These are phyloP conservation scores for Ceriops tagal DNA, from an alignment of 345 rosid species.

Conservation along the genomic window DNA sequence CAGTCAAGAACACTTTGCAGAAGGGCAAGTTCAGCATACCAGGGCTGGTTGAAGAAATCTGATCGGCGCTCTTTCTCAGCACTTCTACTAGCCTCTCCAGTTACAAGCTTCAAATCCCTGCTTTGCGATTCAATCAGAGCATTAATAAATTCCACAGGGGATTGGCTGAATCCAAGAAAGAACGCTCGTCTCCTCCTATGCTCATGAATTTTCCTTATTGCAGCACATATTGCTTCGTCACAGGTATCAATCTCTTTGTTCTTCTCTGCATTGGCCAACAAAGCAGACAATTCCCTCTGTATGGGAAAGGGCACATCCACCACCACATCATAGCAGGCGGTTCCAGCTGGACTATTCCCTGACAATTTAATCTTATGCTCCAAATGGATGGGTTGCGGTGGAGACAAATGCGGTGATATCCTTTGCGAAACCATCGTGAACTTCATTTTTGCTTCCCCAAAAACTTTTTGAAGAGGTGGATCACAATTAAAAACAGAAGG, in stretches of 20 bases:
- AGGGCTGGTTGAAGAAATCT: conserved; percentile 94
- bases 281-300: conserved; percentile 76
- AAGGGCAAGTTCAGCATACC: conserved; percentile 33
- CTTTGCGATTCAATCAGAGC: conserved; percentile 91
- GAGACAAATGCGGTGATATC: conserved; percentile 72
- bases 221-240: conserved; percentile 88
- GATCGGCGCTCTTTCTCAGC: conserved; percentile 83
- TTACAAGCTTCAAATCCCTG: conserved; percentile 78
- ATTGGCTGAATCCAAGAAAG: conserved; percentile 95
- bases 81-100: conserved; percentile 85
- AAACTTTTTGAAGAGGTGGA: conserved; percentile 79
- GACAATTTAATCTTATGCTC: conserved; percentile 91
- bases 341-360: conserved; percentile 72
- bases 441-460: conserved; percentile 83
- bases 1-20: neutral
- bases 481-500: conserved; percentile 85
- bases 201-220: conserved; percentile 90
- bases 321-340: conserved; percentile 91
- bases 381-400: conserved; percentile 88
- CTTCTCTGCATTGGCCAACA: conserved; percentile 92
- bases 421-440: conserved; percentile 87
- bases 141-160: conserved; percentile 91
- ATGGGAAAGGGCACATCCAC: conserved; percentile 92
- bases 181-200: conserved; percentile 90
- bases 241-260: conserved; percentile 94